Conservation (phyloP, 345 rosid species). For the Boechera retrofracta region DNA sequence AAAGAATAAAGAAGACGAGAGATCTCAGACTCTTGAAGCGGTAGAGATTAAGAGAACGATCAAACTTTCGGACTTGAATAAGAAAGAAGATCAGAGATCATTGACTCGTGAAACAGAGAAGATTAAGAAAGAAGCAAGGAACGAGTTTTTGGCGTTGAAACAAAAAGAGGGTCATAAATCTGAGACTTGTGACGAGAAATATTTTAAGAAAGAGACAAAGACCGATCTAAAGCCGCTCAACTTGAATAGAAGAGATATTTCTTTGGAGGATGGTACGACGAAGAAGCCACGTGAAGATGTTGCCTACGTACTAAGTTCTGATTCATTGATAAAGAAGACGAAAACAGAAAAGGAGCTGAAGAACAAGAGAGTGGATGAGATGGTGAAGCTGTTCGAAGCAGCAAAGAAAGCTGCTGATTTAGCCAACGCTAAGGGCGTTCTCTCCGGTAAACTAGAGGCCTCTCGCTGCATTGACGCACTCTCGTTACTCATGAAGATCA, state of each 20-base stretch:
- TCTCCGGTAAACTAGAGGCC: constrained; percentile 3
- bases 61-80: not conserved
- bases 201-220: not conserved
- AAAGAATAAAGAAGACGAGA: not conserved
- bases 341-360: too few species aligned
- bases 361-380: not conserved
- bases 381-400: constrained; percentile 17
- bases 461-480: constrained; percentile 20
- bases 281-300: not conserved
- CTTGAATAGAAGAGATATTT: not conserved
- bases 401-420: constrained; percentile 31
- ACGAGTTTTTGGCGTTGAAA: not conserved
- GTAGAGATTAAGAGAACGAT: not conserved
- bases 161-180: not conserved
- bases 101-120: not conserved
- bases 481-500: not conserved
- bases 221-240: not conserved
- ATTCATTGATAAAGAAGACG: not conserved
- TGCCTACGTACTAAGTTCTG: not conserved
- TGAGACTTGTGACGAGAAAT: not conserved
- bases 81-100: not conserved
- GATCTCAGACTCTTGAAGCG: not conserved
- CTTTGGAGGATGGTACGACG: not conserved
- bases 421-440: constrained; percentile 23
- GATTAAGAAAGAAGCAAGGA: not conserved